These are phyloP conservation scores for Babesia gibsoni DNA, from an alignment of 169 alveolate species.

Conservation along the genomic window DNA sequence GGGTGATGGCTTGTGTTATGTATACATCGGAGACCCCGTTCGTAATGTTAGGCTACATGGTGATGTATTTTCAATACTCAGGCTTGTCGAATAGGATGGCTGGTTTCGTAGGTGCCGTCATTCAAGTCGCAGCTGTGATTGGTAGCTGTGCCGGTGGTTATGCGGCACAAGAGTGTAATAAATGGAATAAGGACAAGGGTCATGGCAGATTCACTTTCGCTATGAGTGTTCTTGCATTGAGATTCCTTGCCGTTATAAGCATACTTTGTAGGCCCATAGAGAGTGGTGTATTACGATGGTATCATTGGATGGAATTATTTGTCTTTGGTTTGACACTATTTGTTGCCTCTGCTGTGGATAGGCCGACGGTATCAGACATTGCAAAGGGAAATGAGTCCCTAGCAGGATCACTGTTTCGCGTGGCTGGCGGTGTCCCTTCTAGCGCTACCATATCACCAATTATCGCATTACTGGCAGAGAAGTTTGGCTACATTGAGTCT, in stretches of 20 bases:
- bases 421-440: conserved; percentile 84
- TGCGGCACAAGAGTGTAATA: conserved; percentile 78
- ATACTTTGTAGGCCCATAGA: conserved; percentile 67
- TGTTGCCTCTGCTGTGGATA: conserved; percentile 87
- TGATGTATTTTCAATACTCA: conserved; percentile 86
- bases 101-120: conserved; percentile 78
- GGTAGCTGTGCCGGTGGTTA: conserved; percentile 89
- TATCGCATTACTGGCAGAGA: conserved; percentile 84
- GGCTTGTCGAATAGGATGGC: conserved; percentile 83
- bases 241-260: conserved; percentile 70
- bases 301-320: conserved; percentile 64
- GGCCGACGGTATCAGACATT: conserved; percentile 87
- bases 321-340: conserved; percentile 82
- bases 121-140: conserved; percentile 81
- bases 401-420: conserved; percentile 77
- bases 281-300: conserved; percentile 52
- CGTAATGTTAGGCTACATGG: conserved; percentile 84
- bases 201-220: conserved; percentile 87
- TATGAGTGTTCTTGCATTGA: conserved; percentile 64
- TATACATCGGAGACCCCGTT: conserved; percentile 86
- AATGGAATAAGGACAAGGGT: conserved; percentile 68
- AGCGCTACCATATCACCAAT: conserved; percentile 85
- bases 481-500: conserved; percentile 66
- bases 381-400: conserved; percentile 87
- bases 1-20: conserved; percentile 32